Evolutionary conservation across 2,329 filamentous ascomycete species (phyloP), one percentile per base, ranked within the genome.

Genomic region (Elsinoe necatrix): DNA sequence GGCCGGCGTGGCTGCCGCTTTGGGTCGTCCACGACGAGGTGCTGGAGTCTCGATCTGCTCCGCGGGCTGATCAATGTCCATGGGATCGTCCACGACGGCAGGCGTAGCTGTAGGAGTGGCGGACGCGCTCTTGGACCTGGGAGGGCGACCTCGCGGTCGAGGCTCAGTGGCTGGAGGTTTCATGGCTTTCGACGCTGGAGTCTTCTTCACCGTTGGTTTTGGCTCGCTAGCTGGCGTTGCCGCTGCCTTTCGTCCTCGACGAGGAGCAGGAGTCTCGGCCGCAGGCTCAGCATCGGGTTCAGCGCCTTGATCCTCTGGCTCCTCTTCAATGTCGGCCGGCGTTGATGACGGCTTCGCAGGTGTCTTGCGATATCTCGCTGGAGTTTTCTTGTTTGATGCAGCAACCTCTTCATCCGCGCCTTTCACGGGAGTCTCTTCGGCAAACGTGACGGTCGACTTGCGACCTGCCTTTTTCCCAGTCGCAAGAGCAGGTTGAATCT

Each of bases 381-480:
- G 45, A 5, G 45, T 50, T 16, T 50, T 50, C 27, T 31, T 31
- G 14, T 14, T 18, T 14, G 45, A 21, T 34, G 45, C 23, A 9
- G 12, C 45, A 34, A 6, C 45, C 3, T 16, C 27, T 16, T 16
- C 45, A 14, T 34, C 45, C 16, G 25, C 23, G 4, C 14, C 27
- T 14, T 50, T 50, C 12, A 34, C 45, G 7, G 48, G 48, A 11
- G 48, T 52, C 14, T 35, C 18, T 14, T 52, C 48, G 18, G 48
- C 48, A 9, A 52, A 52, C 6, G 48, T 52, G 16, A 52, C 48
- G 1, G 48, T 52, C 20, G 48, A 52, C 34, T 52, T 52, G 6
- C 48, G 29, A 16, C 48, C 48, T 16, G 48, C 37, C 21, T 52
- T 52, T 16, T 52, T 52, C 8, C 48, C 48, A 23, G 29, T 39